Evolutionary conservation across 225 moss, liverwort and hornwort genomes (phyloP), one percentile per base, ranked within the genome.

Genomic region (Pseudisothecium myosuroides): DNA sequence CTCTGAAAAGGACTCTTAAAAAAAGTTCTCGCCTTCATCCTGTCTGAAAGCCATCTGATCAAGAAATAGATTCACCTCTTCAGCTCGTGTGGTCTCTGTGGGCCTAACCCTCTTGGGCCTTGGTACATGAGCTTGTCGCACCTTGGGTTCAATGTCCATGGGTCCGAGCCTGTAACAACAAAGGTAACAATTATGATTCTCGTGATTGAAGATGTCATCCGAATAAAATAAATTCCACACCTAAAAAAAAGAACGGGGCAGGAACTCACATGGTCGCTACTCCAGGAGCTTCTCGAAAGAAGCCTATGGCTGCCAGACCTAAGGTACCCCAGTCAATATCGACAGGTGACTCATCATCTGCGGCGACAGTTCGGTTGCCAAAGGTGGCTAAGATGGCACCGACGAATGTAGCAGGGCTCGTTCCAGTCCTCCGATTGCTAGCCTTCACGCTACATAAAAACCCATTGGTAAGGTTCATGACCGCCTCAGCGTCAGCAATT

Each of bases 401-500:
- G 7, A 97, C 90, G 52, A 96, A 99, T 66, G 92, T 86, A 74
- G 93, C 92, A 65, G 95, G 93, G 65, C 97, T 95, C 71, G 94
- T 93, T 67, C 97, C 97, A 83, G 86, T 87, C 76, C 87, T 96
- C 18, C 87, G 89, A 78, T 90, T 91, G 68, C 85, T 93, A 47
- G 93, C 94, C 88, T 94, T 97, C 39, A 96, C 97, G 74, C 92
- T 95, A 58, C 85, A 90, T 52, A 96, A 87, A n/a, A 99, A 90
- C 45, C 86, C 92, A 50, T 43, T 94, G 36, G 99, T 91, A 66
- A 99, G 94, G 80, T 95, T 96, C 83, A 93, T 87, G 28, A 95
- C 93, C 11, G 96, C 92, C 88, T 99, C 99, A 41, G 97, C 99
- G 87, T 99, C 99, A 19, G 93, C 92, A 59, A 97, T 94, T 86